Conservation (phyloP, 257 asterid species). For the Salvia rosmarinus region DNA sequence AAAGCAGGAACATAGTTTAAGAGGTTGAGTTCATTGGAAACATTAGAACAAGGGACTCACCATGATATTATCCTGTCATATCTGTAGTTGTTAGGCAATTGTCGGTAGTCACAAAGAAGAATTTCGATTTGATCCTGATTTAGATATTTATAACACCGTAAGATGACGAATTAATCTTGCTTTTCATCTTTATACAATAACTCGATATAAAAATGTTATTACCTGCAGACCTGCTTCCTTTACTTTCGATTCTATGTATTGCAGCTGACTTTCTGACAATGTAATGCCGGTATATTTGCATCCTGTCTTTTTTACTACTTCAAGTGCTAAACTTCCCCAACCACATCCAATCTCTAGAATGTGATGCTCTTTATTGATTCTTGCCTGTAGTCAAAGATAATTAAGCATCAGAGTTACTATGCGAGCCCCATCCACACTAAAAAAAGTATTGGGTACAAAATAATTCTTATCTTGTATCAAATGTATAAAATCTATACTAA, state of each 20-base stretch:
- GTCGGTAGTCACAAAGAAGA: slow-evolving; percentile 68
- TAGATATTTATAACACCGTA: neutral
- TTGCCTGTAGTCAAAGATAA: slow-evolving; percentile 48
- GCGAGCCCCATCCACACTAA: neutral
- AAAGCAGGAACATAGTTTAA: neutral
- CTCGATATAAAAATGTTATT: neutral
- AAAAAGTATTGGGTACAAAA: no score
- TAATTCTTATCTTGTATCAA: no score
- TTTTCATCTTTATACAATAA: neutral
- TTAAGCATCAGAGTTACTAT: neutral
- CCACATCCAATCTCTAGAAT: slow-evolving; percentile 75
- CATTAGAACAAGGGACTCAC: slow-evolving; percentile 35
- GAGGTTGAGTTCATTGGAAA: neutral
- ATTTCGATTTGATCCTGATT: slow-evolving; percentile 58
- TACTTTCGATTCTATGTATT: slow-evolving; percentile 52
- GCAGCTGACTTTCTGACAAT: slow-evolving; percentile 59
- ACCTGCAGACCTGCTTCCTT: slow-evolving; percentile 70
- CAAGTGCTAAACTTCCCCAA: slow-evolving; percentile 73
- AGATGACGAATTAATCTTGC: no score
- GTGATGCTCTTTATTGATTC: slow-evolving; percentile 56
- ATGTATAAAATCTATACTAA: no score
- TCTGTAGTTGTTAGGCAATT: slow-evolving; percentile 50
- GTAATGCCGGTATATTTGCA: slow-evolving; percentile 79
- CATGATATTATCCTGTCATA: slow-evolving; percentile 70
- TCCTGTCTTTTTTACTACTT: slow-evolving; percentile 61